These are phyloP conservation scores for Oemleria cerasiformis DNA, from an alignment of 306 rosid genomes.

Conservation along the genomic window DNA sequence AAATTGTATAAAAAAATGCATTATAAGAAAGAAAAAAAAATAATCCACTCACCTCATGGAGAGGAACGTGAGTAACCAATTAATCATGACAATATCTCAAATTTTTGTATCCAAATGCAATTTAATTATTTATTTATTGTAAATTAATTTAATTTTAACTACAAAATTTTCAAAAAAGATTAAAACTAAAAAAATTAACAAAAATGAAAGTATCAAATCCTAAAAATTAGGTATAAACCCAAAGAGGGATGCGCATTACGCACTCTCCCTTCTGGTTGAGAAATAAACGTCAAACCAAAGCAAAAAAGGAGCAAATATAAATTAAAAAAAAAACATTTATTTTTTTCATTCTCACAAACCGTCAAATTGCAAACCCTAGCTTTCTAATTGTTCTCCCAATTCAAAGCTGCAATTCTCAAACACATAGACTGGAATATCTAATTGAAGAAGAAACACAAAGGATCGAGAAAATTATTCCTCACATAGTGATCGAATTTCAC, in stretches of 20 bases:
- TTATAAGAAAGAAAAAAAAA: too few relatives aligned
- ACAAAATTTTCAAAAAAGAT: too few relatives aligned
- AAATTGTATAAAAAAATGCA: not conserved
- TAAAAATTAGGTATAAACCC: not conserved
- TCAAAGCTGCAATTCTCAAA: conserved; percentile 6
- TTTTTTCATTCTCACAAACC: conserved; percentile 25
- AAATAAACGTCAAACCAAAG: conserved; percentile 8
- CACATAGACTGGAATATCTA: not conserved
- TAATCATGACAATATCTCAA: too few relatives aligned
- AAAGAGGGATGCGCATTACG: not conserved
- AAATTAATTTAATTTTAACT: too few relatives aligned
- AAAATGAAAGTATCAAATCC: not conserved
- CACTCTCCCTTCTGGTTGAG: not conserved
- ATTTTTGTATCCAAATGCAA: too few relatives aligned
- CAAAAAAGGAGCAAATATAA: not conserved
- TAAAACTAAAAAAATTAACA: not conserved
- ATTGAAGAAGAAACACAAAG: conserved; percentile 6
- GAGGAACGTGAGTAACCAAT: too few relatives aligned
- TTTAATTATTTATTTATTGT: too few relatives aligned
- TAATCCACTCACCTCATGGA: not conserved
- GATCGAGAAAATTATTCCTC: not conserved
- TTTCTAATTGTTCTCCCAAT: conserved; percentile 14
- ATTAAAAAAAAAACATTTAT: not conserved
- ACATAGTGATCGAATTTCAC: not conserved
- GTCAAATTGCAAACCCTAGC: conserved; percentile 13